A percentile compares a stretch with the other conserved stretches of the same genome.
Conservation (phyloP, 1,284 basidiomycete genomes). For the Marasmius sp. region DNA sequence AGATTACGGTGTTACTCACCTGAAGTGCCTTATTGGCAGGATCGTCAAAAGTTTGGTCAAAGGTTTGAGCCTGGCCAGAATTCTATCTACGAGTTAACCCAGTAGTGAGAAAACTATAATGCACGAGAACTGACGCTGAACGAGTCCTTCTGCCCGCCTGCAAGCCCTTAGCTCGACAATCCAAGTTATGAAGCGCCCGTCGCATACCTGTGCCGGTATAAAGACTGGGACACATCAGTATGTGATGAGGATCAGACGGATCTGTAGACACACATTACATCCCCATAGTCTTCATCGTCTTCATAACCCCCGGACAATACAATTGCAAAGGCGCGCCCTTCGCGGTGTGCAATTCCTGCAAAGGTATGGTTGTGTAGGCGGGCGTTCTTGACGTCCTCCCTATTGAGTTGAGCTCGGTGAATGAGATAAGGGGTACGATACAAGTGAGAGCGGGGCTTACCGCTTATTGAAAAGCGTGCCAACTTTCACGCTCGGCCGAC, state of each 20-base stretch:
- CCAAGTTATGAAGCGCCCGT: not conserved
- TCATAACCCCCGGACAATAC: constrained; percentile 41
- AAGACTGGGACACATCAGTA: constrained; percentile 22
- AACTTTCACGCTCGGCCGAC: not conserved
- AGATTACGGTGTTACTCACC: constrained; percentile 17
- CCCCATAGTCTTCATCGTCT: constrained; percentile 39
- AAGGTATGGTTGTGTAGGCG: not conserved
- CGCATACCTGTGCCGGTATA: constrained; percentile 34
- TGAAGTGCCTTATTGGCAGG: constrained; percentile 30
- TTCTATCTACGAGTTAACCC: constrained; percentile 18
- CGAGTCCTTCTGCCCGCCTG: constrained; percentile 5
- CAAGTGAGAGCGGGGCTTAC: not conserved
- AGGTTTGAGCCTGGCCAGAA: constrained; percentile 32
- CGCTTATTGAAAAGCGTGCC: not conserved
- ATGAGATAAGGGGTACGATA: not conserved
- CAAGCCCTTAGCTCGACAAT: not conserved
- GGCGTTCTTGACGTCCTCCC: not conserved
- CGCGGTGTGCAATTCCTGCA: constrained; percentile 20
- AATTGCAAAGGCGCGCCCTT: constrained; percentile 37
- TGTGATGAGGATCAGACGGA: not conserved
- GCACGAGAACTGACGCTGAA: not conserved
- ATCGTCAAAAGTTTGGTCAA: constrained; percentile 30
- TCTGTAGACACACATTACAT: constrained; percentile 32
- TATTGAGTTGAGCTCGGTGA: not conserved
- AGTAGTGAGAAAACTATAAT: not conserved